These are phyloP conservation scores for Cyberlindnera mississippiensis DNA, from an alignment of 805 yeast species.

Conservation along the genomic window DNA sequence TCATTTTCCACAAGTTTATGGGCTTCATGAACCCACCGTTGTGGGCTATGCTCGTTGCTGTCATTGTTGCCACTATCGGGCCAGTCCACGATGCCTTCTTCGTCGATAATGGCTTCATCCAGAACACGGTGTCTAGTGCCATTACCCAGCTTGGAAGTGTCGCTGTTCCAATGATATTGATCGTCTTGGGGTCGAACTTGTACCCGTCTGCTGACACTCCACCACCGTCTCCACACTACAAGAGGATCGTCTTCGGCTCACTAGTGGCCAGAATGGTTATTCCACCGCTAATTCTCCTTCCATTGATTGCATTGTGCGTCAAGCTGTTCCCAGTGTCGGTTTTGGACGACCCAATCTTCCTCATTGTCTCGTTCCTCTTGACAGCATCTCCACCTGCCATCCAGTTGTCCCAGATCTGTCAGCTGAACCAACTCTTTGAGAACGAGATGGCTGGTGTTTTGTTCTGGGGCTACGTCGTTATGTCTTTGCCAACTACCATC, in stretches of 20 bases:
- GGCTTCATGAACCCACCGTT: constrained; percentile 76
- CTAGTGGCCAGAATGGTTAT: constrained; percentile 73
- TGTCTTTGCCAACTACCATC: constrained; percentile 75
- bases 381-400: constrained; percentile 83
- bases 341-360: constrained; percentile 75
- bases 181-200: constrained; percentile 75
- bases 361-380: constrained; percentile 69
- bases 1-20: constrained; percentile 25
- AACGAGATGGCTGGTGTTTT: constrained; percentile 80
- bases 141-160: constrained; percentile 66
- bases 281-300: constrained; percentile 65
- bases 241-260: constrained; percentile 63
- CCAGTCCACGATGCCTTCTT: constrained; percentile 53
- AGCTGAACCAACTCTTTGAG: constrained; percentile 68
- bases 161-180: constrained; percentile 71
- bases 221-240: constrained; percentile 58
- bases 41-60: constrained; percentile 68
- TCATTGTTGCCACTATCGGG: constrained; percentile 66
- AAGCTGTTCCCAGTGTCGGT: constrained; percentile 63
- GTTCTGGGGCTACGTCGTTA: constrained; percentile 76
- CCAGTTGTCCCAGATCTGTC: constrained; percentile 78
- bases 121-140: constrained; percentile 61
- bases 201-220: constrained; percentile 67
- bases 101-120: constrained; percentile 54
- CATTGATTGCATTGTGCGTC: constrained; percentile 60